phyloP scores from a whole-genome alignment of 2,329 filamentous ascomycete species.

The Pseudonectria buxi region DNA sequence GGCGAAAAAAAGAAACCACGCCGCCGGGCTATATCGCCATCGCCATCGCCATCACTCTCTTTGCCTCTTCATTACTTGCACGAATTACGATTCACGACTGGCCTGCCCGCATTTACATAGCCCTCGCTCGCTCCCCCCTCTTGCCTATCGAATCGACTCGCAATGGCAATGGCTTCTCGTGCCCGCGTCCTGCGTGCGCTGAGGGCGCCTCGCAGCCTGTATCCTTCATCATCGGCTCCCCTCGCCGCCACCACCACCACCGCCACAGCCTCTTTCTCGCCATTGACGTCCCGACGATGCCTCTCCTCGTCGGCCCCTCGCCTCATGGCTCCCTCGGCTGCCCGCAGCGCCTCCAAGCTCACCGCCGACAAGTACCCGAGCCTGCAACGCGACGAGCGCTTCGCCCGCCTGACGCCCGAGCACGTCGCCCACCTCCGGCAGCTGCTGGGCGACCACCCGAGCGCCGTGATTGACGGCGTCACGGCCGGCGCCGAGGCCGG shows the following conservation, averaged over 20 bases:
- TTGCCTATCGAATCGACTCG: neutral
- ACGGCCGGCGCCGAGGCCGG: constrained; percentile 56
- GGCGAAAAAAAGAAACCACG: no score
- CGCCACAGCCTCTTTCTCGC: constrained; percentile 2
- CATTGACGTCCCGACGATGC: constrained; percentile 12
- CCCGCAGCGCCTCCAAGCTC: constrained; percentile 46
- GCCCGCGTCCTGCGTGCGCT: constrained; percentile 20
- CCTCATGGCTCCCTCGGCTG: constrained; percentile 18
- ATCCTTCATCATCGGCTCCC: neutral
- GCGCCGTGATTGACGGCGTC: constrained; percentile 79
- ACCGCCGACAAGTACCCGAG: constrained; percentile 83
- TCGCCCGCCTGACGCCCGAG: constrained; percentile 64
- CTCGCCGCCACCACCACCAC: constrained; percentile 3
- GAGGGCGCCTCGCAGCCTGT: constrained; percentile 7
- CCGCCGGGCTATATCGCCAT: no score
- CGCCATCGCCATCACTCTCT: no score
- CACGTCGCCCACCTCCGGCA: constrained; percentile 79
- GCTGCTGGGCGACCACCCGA: constrained; percentile 64
- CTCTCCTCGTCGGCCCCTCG: constrained; percentile 25
- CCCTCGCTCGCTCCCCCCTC: no score
- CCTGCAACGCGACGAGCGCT: constrained; percentile 72
- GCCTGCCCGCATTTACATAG: no score
- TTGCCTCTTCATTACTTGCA: no score
- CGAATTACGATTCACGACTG: no score
- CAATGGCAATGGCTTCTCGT: constrained; percentile 22